Evolutionary conservation across 805 yeast species (phyloP), one percentile per base, ranked within the genome.

Genomic region (Blastobotrys americana): DNA sequence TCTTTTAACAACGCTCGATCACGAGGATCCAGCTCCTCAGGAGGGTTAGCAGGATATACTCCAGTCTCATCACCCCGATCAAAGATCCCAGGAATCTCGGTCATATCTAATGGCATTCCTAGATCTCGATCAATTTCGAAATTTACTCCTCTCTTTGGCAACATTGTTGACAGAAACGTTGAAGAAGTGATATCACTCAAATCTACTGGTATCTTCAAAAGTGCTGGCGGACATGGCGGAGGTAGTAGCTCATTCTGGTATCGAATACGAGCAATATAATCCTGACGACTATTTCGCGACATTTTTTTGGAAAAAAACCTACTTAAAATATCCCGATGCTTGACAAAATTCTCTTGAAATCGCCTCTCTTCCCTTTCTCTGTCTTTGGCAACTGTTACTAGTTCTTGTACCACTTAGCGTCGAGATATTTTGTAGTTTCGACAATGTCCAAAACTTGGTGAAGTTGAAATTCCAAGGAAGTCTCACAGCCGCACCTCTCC

Each of bases 181-280:
- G 84, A 64, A 1, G 81, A 69, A 27, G 73, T 71, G 33, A 72
- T 67, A 15, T 66, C 59, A 42, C 74, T 74, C 56, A 71, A 54
- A 64, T 68, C 60, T 60, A 60, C 57, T 22, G 64, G 67, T 52
- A 80, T 76, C 41, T 79, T 75, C 43, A 93, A 64, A 45, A 89
- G 73, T 61, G 84, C 86, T 23, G 98, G 97, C 38, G 95, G 87
- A 49, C 93, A 73, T 19, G 90, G 83, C 6, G 97, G 97, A 2
- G 96, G 89, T 4, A 98, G 98, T 19, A 93, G 71, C 56, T 78
- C 84, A 61, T 93, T 93, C 47, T 77, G 77, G 63, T 88, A 90
- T 58, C 95, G 76, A 43, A 84, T 77, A 54, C 83, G 82, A 38
- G 95, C 94, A 45, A 69, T 60, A 46, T 64, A 69, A 51, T 68